These are phyloP conservation scores for Candida sonorensis DNA, from an alignment of 805 yeast genomes.

Conservation along the genomic window DNA sequence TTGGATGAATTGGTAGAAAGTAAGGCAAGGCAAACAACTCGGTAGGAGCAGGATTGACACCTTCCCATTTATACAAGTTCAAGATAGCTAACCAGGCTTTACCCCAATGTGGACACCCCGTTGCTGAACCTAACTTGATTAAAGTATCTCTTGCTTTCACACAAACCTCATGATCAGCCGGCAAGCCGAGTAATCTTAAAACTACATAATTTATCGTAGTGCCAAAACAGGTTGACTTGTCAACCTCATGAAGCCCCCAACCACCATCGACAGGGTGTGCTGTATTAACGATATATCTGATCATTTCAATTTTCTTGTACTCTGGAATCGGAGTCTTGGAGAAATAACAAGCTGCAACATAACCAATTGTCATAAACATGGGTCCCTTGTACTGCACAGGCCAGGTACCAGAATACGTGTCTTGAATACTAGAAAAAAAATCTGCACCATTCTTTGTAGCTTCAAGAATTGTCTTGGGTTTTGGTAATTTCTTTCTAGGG, in stretches of 20 bases:
- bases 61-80: constrained; percentile 87
- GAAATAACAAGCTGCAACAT: constrained; percentile 66
- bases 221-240: constrained; percentile 93
- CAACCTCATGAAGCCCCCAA: constrained; percentile 94
- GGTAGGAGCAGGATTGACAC: constrained; percentile 97
- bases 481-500: constrained; percentile 17
- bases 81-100: constrained; percentile 82
- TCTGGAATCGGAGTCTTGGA: constrained; percentile 63
- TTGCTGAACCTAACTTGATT: constrained; percentile 77
- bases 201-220: constrained; percentile 80
- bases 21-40: constrained; percentile 90
- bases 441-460: constrained; percentile 71
- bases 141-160: constrained; percentile 68
- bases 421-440: constrained; percentile 67
- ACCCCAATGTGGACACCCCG: constrained; percentile 95
- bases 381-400: constrained; percentile 97
- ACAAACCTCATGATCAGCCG: constrained; percentile 69
- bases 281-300: constrained; percentile 81
- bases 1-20: constrained; percentile 79
- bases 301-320: constrained; percentile 59
- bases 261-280: constrained; percentile 99
- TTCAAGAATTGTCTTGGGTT: constrained; percentile 33
- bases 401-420: constrained; percentile 69
- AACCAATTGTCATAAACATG: constrained; percentile 93
- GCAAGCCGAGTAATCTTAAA: constrained; percentile 75